Evolutionary conservation across 441 rosid species (phyloP), one percentile per base, ranked within the genome.

Genomic region (Hura crepitans): DNA sequence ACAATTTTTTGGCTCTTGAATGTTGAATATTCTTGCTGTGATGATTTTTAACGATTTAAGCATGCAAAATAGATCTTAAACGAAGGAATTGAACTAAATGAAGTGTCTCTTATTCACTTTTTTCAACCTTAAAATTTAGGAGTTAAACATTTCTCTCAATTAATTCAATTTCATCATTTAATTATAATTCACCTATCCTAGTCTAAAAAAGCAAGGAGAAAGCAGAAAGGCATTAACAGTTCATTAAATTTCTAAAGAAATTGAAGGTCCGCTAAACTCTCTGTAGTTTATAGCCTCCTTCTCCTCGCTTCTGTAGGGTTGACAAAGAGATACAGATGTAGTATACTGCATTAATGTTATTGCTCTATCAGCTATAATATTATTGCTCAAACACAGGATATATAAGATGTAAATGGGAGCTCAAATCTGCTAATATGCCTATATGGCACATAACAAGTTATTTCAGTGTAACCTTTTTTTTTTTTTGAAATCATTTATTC

Each of bases 111-210:
- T 13, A 30, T 33, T 51, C 50, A 39, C 13, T 53, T 22, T 17
- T 46, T 64, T n/a, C n/a, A 5, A 17, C 25, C 62, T 14, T n/a
- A 11, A 7, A 22, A 14, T 59, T 7, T 25, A 47, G 57, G 57
- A 59, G 63, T 46, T 60, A 10, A 61, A 46, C 7, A 35, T 70
- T 62, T 42, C 30, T 49, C 20, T 33, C 66, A 25, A 4, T n/a
- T 11, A 60, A 31, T 33, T 60, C 10, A 43, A 42, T 25, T 56
- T 25, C 28, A 43, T 18, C 22, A 47, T 68, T 46, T 56, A 42
- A 27, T 13, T 57, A 17, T 46, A 12, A 45, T 5, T 18, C n/a
- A 27, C 63, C 27, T 55, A 20, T 15, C 43, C 51, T 43, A 68
- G 31, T 23, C 57, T 60, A 47, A 60, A 47, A 60, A 22, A 47